Base-by-base conservation (phyloP, 2,329 filamentous ascomycete species). In the Aspergillus sp. region DNA sequence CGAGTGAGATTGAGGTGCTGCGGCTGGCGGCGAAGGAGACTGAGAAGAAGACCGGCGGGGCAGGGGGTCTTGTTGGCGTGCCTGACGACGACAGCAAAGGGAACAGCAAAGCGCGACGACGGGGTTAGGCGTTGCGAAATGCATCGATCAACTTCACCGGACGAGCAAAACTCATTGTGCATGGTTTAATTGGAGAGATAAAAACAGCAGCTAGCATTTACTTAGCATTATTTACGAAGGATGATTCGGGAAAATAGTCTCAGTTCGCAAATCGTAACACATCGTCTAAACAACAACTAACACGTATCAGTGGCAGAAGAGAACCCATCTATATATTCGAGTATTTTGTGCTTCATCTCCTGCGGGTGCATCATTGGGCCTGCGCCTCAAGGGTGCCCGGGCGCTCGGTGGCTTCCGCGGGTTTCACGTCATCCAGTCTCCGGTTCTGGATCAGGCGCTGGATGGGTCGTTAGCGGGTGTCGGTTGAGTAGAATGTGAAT, bases 1-100 rank as follows among this genome's bases (percentile, higher is more conserved):
- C 82, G 4, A 76, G 72, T 32, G 82, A 82, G 60, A 72, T 86
- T 32, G 78, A 81, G 21, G 69, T 81, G 6, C 69, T 86, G 55
- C 77, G 77, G 42, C 72, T 78, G 32, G 80, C 78, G 20, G 80
- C 66, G 19, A 68, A 64, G 57, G 67, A 71, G 53, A 65, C 56
- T n/a, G 61, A 67, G 52, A 69, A 67, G 60, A 67, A 66, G 56
- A 65, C 62, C 10, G 61, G 63, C 5, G 60, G 60, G 45, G 51
- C 56, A 23, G 64, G 63, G 14, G 55, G 54, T 41, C 44, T 54
- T 50, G 60, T 64, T 21, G 58, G 57, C 10, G 47, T 57, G 17
- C 32, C 53, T n/a, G 49, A 55, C 20, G 36, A 45, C 11, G 55
- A 50, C 3, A 51, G 21, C 21, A 46, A 50, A 29, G 54, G 44